phyloP scores from a whole-genome alignment of 768 basidiomycete species.

The Leccinellum rugosiceps region DNA sequence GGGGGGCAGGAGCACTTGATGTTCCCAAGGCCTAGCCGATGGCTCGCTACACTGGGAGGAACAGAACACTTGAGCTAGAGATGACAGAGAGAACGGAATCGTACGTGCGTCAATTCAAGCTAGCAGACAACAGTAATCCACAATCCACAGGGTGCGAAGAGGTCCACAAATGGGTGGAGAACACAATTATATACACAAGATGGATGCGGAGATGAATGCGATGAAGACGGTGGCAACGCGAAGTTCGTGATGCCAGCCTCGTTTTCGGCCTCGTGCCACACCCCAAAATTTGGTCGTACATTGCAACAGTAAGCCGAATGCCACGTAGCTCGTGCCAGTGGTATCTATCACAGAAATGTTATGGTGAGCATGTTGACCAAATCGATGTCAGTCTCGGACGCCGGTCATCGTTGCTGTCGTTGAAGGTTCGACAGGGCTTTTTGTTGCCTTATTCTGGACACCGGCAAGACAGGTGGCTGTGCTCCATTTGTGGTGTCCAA shows the following conservation, averaged over 20 bases:
- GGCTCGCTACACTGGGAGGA: not conserved
- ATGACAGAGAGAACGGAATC: constrained; percentile 16
- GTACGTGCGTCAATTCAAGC: constrained; percentile 16
- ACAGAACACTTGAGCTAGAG: not conserved
- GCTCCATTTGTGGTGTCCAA: not conserved
- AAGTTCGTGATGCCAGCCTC: constrained; percentile 9
- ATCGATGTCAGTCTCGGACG: not conserved
- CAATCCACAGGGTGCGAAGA: constrained; percentile 6
- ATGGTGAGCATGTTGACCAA: not conserved
- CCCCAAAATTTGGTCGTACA: not conserved
- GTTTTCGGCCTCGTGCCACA: not conserved
- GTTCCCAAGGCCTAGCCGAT: constrained; percentile 1
- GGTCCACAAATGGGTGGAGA: constrained; percentile 6
- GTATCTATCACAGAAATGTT: constrained; percentile 4
- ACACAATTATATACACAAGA: constrained; percentile 10
- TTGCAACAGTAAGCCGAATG: not conserved
- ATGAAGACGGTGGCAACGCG: constrained; percentile 19
- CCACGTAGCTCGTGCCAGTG: not conserved
- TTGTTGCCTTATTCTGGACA: not conserved
- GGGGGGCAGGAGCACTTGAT: not conserved
- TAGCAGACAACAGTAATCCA: constrained; percentile 5
- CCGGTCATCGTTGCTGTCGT: not conserved
- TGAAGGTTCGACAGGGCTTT: not conserved
- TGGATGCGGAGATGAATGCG: constrained; percentile 24
- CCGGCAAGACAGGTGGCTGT: not conserved